Conservation (phyloP, 306 rosid genomes). For the Ochetophila trinervis region DNA sequence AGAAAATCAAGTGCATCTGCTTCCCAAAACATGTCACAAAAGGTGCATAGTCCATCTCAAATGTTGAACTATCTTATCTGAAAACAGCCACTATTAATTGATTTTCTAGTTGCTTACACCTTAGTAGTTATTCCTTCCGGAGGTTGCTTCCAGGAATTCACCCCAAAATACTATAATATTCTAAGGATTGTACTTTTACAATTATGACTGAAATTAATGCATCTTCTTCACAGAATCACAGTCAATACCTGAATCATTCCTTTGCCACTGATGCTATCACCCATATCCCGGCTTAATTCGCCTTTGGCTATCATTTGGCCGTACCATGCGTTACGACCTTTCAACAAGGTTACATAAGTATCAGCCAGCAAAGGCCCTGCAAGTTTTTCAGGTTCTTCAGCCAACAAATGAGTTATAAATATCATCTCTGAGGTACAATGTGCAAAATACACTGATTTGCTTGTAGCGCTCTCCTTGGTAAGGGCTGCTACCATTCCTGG, state of each 20-base stretch:
- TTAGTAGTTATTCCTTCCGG: too few relatives aligned
- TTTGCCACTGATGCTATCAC: slow-evolving; percentile 85
- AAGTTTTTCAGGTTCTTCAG: slow-evolving; percentile 88
- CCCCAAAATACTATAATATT: not conserved
- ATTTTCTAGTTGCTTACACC: too few relatives aligned
- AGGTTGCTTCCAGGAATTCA: too few relatives aligned
- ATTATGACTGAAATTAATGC: not conserved
- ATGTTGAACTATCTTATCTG: too few relatives aligned
- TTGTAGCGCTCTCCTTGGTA: slow-evolving; percentile 94
- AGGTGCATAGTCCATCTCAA: too few relatives aligned
- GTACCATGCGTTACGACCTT: slow-evolving; percentile 80
- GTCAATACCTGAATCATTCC: slow-evolving; percentile 90
- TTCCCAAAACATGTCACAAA: too few relatives aligned
- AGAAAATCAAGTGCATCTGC: too few relatives aligned
- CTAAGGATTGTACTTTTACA: not conserved
- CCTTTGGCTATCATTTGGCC: slow-evolving; percentile 94
- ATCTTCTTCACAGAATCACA: slow-evolving; percentile 4
- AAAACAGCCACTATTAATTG: too few relatives aligned
- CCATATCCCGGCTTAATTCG: slow-evolving; percentile 78
- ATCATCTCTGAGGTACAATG: slow-evolving; percentile 96
- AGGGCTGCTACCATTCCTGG: slow-evolving; percentile 95
- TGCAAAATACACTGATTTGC: slow-evolving; percentile 90
- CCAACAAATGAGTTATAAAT: slow-evolving; percentile 70
- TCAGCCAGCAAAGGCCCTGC: slow-evolving; percentile 93
- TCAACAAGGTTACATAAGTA: slow-evolving; percentile 80